These are phyloP conservation scores for Monosporascus sp. DNA, from an alignment of 2,329 filamentous ascomycete species.

Conservation along the genomic window DNA sequence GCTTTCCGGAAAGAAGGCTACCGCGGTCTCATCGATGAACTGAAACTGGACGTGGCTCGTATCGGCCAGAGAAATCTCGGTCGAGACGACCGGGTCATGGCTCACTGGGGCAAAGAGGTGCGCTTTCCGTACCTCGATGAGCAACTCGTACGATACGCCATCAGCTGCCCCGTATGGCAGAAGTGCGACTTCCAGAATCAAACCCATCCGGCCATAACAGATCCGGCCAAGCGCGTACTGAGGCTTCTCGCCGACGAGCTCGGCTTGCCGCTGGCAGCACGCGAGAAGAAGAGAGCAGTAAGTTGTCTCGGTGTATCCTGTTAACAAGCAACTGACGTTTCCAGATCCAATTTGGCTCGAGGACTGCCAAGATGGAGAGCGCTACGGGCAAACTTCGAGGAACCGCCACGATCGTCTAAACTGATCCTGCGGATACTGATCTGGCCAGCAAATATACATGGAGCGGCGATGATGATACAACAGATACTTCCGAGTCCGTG, in stretches of 20 bases:
- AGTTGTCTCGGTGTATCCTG: constrained; percentile 24
- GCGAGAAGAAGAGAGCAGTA: constrained; percentile 90
- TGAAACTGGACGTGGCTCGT: constrained; percentile 77
- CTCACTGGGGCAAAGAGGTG: constrained; percentile 82
- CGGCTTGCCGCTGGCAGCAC: constrained; percentile 64
- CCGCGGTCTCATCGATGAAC: constrained; percentile 68
- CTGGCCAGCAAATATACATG: constrained; percentile 2
- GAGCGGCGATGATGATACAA: constrained; percentile 58
- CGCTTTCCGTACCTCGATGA: constrained; percentile 92
- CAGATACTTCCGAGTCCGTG: constrained; percentile 70
- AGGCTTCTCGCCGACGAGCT: constrained; percentile 70
- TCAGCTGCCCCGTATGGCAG: constrained; percentile 67
- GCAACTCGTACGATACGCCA: constrained; percentile 73
- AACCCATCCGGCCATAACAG: constrained; percentile 41
- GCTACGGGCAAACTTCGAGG: constrained; percentile 56
- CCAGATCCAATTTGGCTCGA: constrained; percentile 75
- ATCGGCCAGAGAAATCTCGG: constrained; percentile 93
- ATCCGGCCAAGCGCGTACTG: constrained; percentile 76
- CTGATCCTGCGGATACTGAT: constrained; percentile 7
- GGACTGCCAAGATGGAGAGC: constrained; percentile 78
- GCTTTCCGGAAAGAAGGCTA: constrained; percentile 70
- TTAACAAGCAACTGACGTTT: constrained; percentile 13
- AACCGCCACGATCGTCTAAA: constrained; percentile 52
- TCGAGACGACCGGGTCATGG: constrained; percentile 85
- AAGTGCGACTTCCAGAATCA: constrained; percentile 80